Evolutionary conservation across 352 stramenopile genomes (phyloP), one percentile per base, ranked within the genome.

Genomic region (Globisporangium echinulatum): DNA sequence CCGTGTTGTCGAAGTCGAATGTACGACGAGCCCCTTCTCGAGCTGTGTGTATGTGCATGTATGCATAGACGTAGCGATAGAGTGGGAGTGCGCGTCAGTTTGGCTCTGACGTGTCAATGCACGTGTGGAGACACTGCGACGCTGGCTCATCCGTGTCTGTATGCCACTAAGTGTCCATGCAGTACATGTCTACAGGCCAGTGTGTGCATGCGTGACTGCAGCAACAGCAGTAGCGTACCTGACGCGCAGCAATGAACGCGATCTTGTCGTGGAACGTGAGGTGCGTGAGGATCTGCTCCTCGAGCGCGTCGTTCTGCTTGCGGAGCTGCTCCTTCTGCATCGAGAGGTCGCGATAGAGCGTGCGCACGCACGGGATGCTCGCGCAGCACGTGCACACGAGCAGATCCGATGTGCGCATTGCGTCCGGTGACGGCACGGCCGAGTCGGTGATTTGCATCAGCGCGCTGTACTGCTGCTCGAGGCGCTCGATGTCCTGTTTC

Each of bases 391-490:
- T 33, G 19, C 61, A 65, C 17, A 54, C 38, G 54, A 57, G 40
- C 47, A 68, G 25, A 43, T 64, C 11, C 50, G 43, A 17, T 59
- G 63, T 14, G 61, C 62, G 7, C 39, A 19, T 2, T 17, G 0
- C 55, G 17, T 49, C 40, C 8, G 14, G 19, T 4, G 25, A 8
- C 14, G 39, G n/a, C 4, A 54, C 19, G 3, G 48, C 7, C n/a
- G 38, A 59, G 9, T 59, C 46, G 0, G 47, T 56, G 15, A 64
- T 58, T 9, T 52, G 52, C 39, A 78, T 61, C 40, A 78, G 59
- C 15, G 57, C 59, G 15, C 62, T 58, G 58, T 73, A 73, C 55
- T 66, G 64, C 37, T 38, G 47, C 53, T 75, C 70, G 15, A 78
- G 64, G 14, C 40, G 47, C 5, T 46, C 56, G 15, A 78, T 69